These are phyloP conservation scores for Hypomontagnella submonticulosa DNA, from an alignment of 495 filamentous ascomycete genomes.

Conservation along the genomic window DNA sequence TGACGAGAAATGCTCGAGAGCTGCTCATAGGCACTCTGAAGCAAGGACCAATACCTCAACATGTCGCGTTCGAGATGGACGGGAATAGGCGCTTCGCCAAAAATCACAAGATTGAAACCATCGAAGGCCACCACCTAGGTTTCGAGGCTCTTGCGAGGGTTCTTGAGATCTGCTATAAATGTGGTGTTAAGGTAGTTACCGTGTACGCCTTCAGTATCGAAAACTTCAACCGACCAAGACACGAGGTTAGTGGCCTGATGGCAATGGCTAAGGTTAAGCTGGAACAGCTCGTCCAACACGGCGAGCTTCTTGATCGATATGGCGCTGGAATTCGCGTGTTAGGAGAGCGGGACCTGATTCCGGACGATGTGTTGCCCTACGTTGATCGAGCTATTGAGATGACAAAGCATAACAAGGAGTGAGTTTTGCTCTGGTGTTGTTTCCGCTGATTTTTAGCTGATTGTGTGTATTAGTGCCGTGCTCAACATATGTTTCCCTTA, in stretches of 20 bases:
- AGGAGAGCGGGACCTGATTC: conserved; percentile 81
- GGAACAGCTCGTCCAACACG: conserved; percentile 88
- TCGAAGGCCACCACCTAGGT: conserved; percentile 95
- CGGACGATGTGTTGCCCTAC: conserved; percentile 86
- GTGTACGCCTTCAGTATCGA: conserved; percentile 99
- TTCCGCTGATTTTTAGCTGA: conserved; percentile 21
- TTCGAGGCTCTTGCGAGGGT: conserved; percentile 96
- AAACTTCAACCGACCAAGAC: conserved; percentile 98
- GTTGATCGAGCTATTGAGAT: conserved; percentile 83
- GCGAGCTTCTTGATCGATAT: conserved; percentile 91
- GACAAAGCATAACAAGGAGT: conserved; percentile 85
- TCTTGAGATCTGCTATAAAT: conserved; percentile 97
- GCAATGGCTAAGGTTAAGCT: conserved; percentile 97
- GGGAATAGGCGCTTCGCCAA: conserved; percentile 93
- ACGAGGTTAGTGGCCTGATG: conserved; percentile 97
- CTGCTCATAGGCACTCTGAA: conserved; percentile 86
- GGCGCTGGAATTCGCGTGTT: conserved; percentile 87
- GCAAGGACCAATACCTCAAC: conserved; percentile 90
- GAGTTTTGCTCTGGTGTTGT: conserved; percentile 26
- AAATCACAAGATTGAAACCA: conserved; percentile 90
- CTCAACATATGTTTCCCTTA: conserved; percentile 98
- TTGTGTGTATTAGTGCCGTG: conserved; percentile 65
- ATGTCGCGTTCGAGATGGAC: conserved; percentile 99
- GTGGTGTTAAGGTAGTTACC: conserved; percentile 92
- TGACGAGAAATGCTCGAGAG: conserved; percentile 74